Conservation (phyloP, 176 grass and related monocot species). For the Phoenix dactylifera region DNA sequence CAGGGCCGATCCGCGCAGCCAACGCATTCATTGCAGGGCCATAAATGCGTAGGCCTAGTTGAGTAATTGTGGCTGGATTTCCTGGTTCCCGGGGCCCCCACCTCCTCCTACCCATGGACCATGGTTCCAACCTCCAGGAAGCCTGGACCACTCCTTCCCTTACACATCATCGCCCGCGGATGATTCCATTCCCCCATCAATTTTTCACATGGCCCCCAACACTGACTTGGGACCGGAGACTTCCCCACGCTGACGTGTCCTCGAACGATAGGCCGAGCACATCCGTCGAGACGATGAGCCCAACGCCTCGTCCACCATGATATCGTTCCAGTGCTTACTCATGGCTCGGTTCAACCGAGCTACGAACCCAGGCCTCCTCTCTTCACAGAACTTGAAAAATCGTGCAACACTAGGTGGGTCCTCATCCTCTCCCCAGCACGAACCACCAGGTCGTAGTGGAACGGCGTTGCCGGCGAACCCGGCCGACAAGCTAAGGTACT, state of each 20-base stretch:
- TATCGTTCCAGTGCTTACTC: constrained; percentile 47
- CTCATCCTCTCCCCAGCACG: neutral
- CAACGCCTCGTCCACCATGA: constrained; percentile 33
- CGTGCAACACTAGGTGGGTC: constrained; percentile 6
- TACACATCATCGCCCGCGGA: too few relatives aligned
- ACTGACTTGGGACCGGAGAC: too few relatives aligned
- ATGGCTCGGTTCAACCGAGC: constrained; percentile 62
- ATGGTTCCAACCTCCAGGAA: too few relatives aligned
- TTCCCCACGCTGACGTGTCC: too few relatives aligned
- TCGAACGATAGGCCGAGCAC: constrained; percentile 21
- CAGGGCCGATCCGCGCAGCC: too few relatives aligned
- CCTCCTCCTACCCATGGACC: rapidly evolving
- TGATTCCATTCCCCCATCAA: too few relatives aligned
- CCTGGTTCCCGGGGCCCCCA: too few relatives aligned
- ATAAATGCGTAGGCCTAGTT: too few relatives aligned
- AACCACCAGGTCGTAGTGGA: neutral
- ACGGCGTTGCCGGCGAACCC: neutral
- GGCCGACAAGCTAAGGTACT: constrained; percentile 30
- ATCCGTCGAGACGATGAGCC: constrained; percentile 11
- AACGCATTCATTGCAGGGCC: too few relatives aligned
- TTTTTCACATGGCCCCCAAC: too few relatives aligned
- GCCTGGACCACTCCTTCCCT: too few relatives aligned
- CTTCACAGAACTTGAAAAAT: constrained; percentile 43
- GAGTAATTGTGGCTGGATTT: too few relatives aligned
- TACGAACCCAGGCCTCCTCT: constrained; percentile 30